phyloP scores from a whole-genome alignment of 345 rosid genomes.

The Cochlearia excelsa region DNA sequence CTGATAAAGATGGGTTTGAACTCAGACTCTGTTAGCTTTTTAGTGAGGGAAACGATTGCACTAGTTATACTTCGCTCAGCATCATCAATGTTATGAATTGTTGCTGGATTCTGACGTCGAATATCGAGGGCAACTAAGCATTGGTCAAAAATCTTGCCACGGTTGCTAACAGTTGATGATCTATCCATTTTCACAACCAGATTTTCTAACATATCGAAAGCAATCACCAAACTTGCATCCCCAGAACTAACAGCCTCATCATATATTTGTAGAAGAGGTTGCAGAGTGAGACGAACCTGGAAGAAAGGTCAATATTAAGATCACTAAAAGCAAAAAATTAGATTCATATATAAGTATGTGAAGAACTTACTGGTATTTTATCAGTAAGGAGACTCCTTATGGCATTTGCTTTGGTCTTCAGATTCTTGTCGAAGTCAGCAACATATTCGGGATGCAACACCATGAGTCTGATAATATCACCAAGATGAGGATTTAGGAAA shows the following conservation, averaged over 20 bases:
- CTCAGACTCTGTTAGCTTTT: slow-evolving; percentile 91
- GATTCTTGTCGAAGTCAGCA: slow-evolving; percentile 53
- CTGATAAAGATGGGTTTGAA: slow-evolving; percentile 84
- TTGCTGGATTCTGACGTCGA: slow-evolving; percentile 57
- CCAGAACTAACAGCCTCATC: slow-evolving; percentile 65
- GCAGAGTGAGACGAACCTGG: slow-evolving; percentile 87
- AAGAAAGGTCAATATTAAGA: slow-evolving; percentile 25
- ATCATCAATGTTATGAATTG: slow-evolving; percentile 54
- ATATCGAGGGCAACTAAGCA: slow-evolving; percentile 87
- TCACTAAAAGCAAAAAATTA: background rate
- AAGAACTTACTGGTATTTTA: slow-evolving; percentile 72
- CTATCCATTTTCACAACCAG: slow-evolving; percentile 70
- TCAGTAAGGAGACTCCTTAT: slow-evolving; percentile 63
- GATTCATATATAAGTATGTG: slow-evolving; percentile 5
- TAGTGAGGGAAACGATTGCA: slow-evolving; percentile 62
- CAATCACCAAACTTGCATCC: slow-evolving; percentile 62
- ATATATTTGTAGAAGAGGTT: slow-evolving; percentile 64
- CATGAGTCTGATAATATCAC: slow-evolving; percentile 58
- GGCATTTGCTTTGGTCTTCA: slow-evolving; percentile 63
- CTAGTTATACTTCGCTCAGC: slow-evolving; percentile 71
- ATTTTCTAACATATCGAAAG: slow-evolving; percentile 71
- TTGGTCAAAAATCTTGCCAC: slow-evolving; percentile 66
- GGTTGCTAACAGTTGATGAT: slow-evolving; percentile 54
- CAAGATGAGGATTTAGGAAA: slow-evolving; percentile 83
- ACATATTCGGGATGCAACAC: slow-evolving; percentile 61